Base-by-base conservation (phyloP, 768 basidiomycete genomes). In the Clitopilus passeckerianus region DNA sequence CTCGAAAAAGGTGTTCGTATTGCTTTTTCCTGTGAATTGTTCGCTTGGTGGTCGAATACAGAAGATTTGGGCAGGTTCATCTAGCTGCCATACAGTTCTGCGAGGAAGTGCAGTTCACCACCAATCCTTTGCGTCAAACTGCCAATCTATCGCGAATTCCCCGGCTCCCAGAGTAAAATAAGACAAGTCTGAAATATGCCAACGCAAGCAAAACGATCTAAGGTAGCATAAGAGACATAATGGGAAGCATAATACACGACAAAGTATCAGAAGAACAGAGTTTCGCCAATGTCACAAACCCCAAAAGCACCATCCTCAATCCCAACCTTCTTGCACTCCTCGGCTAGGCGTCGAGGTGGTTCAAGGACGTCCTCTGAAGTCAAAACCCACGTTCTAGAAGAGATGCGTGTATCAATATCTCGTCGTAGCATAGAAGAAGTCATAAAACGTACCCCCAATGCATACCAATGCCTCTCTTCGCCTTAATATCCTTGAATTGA, bases 221-320 rank as follows among this genome's bases (percentile, higher is more conserved):
- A n/a, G n/a, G n/a, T n/a, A n/a, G n/a, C n/a, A 41, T 15, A 41
- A n/a, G 37, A 41, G 10, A 41, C 37, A 41, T 30, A 3, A 30
- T 7, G 7, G 3, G 3, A 30, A 30, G 27, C 27, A 30, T 7
- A 30, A 7, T 4, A 7, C 27, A 30, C 27, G 7, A 30, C 27
- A 30, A 30, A 30, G 27, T 30, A 41, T 50, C 54, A 74, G 58
- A 72, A 73, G 35, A 70, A 68, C 24, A 74, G 60, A 2, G 86
- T 89, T 71, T 88, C 83, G 5, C 89, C 87, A 27, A 89, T 79
- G 7, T 75, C 85, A 57, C 82, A 82, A 24, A 83, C 76, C 1
- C 70, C 72, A 65, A 90, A 91, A 35, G 75, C 78, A 2, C 76
- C 81, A 41, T 80, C 76, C n/a, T 72, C 67, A n/a, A 90, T 70